Base-by-base conservation (phyloP, 805 yeast genomes). In the Ogataea paraovalis region DNA sequence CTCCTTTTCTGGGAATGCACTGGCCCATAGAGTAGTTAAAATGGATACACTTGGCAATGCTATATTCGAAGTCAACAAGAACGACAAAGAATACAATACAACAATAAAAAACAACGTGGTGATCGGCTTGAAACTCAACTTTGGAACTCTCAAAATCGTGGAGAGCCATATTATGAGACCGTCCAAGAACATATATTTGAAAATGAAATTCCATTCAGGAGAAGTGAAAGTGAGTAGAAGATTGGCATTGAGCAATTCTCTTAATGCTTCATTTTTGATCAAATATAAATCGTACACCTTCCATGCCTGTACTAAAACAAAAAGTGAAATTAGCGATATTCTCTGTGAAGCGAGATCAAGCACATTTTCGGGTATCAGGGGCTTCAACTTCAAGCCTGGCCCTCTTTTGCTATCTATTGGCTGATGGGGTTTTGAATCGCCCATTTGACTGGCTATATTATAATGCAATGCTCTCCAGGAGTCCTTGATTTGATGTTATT, bases 281-380 rank as follows among this genome's bases (percentile, higher is more conserved):
- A 80, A 62, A 30, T 83, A 67, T 38, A 87, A 65, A 61, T 88
- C 96, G 56, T 85, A 87, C 1, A 87, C 47, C 61, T 94, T 92
- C 79, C 86, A 86, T n/a, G 87, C 79, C 65, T 91, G 97, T n/a
- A 92, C 73, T 30, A 86, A 71, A 2, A 78, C 70, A 60, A 89
- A 87, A 10, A 87, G 51, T 1, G 87, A 77, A n/a, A 83, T 63
- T 2, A 82, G 74, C 46, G 87, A 75, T 32, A 81, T 65, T 50
- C 96, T 71, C 64, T 92, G 99, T 13, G 87, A 79, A 2, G 87
- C 87, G 5, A 79, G 78, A 53, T 89, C 96, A 22, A 91, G 61
- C 2, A 82, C 70, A 6, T 74, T 68, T 14, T 80, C 73, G 0
- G 96, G 87, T 38, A 92, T 80, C 38, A 86, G 67, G 3, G 83